A percentile compares a stretch with the other conserved stretches of the same genome.
These are phyloP conservation scores for Scutellaria baicalensis DNA, from an alignment of 257 asterid genomes.

Conservation along the genomic window DNA sequence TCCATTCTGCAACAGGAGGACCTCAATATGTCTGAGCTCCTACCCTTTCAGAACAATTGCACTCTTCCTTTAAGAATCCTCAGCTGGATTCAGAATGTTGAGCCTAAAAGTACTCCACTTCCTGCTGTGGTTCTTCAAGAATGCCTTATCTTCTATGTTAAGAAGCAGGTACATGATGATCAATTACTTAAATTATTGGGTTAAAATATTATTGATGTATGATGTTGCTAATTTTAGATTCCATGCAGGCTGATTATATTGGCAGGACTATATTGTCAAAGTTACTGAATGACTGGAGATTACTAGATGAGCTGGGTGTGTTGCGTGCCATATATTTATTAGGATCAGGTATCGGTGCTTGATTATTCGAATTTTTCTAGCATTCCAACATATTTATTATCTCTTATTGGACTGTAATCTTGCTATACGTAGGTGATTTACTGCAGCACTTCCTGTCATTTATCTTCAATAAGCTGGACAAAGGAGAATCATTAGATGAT, in stretches of 20 bases:
- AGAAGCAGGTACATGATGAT: slow-evolving; percentile 63
- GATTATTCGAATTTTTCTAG: neutral
- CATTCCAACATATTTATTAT: neutral
- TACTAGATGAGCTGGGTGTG: slow-evolving; percentile 83
- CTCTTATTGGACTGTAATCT: slow-evolving; percentile 7
- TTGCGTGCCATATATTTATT: slow-evolving; percentile 90
- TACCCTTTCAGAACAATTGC: slow-evolving; percentile 91
- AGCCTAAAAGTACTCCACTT: slow-evolving; percentile 59
- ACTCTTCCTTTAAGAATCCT: slow-evolving; percentile 77
- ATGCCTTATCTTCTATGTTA: slow-evolving; percentile 69
- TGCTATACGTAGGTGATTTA: slow-evolving; percentile 69
- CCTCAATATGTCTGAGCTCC: slow-evolving; percentile 59
- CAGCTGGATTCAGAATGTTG: slow-evolving; percentile 60
- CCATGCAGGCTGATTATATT: slow-evolving; percentile 76
- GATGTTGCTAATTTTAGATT: slow-evolving; percentile 9
- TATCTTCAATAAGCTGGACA: slow-evolving; percentile 80
- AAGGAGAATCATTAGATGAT: slow-evolving; percentile 84
- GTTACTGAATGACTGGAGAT: slow-evolving; percentile 77
- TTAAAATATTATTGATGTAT: slow-evolving; percentile 1
- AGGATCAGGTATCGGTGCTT: slow-evolving; percentile 70
- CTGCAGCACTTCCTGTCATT: slow-evolving; percentile 87
- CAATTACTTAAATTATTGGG: neutral
- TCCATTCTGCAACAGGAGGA: slow-evolving; percentile 55
- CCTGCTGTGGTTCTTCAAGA: slow-evolving; percentile 83
- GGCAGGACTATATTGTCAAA: slow-evolving; percentile 83